These are phyloP conservation scores for Vicia faba DNA, from an alignment of 306 rosid genomes.

Conservation along the genomic window DNA sequence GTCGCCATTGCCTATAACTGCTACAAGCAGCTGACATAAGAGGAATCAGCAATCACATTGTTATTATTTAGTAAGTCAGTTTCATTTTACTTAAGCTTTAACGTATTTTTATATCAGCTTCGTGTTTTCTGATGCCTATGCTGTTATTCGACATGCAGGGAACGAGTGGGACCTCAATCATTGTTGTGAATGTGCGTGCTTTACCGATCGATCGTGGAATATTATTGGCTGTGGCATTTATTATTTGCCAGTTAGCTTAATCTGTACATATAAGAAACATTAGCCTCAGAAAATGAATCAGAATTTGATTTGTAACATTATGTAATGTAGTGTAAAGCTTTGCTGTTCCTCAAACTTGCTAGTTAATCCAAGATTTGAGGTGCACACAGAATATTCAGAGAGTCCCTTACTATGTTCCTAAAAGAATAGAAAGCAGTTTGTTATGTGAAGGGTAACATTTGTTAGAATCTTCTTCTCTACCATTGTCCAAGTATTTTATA, in stretches of 20 bases:
- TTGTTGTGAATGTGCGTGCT: constrained; percentile 30
- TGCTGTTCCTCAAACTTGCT: constrained; percentile 32
- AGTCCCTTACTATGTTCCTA: background rate
- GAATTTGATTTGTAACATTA: constrained; percentile 29
- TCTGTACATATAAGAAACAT: constrained; percentile 40
- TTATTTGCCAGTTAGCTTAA: constrained; percentile 26
- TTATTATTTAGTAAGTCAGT: background rate
- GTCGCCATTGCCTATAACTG: constrained; percentile 81
- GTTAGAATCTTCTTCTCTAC: no score
- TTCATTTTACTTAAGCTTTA: constrained; percentile 22
- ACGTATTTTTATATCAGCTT: constrained; percentile 10
- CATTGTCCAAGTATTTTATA: no score
- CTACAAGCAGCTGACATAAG: constrained; percentile 67
- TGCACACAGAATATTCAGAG: background rate
- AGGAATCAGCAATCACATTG: constrained; percentile 33
- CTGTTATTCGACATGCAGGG: constrained; percentile 25
- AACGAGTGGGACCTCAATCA: constrained; percentile 22
- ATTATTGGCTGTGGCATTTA: constrained; percentile 38
- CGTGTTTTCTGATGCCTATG: constrained; percentile 25
- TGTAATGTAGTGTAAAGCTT: constrained; percentile 34
- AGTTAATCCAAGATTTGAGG: constrained; percentile 8
- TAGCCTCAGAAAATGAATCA: constrained; percentile 36
- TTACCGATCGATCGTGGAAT: constrained; percentile 18
- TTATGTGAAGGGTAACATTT: no score
- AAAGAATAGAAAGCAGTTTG: no score